Conservation (phyloP, 2,329 filamentous ascomycete genomes). For the Arthroderma sp. region DNA sequence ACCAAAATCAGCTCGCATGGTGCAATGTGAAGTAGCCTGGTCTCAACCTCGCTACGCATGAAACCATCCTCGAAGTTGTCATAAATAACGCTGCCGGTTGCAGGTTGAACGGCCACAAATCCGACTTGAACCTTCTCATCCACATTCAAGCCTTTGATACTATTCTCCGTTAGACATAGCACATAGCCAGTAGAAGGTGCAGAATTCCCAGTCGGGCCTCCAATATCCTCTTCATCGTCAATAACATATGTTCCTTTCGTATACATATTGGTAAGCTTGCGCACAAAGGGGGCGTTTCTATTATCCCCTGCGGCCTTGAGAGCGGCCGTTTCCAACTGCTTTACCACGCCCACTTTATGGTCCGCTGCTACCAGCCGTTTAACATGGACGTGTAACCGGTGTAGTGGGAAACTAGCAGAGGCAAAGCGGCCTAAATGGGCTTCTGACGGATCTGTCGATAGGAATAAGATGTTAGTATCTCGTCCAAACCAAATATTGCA, state of each 20-base stretch:
- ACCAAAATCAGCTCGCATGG: constrained; percentile 93
- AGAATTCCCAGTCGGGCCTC: constrained; percentile 41
- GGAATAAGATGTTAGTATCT: neutral
- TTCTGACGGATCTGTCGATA: constrained; percentile 58
- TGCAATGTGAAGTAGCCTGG: constrained; percentile 83
- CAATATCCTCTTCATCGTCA: constrained; percentile 76
- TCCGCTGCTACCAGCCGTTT: constrained; percentile 85
- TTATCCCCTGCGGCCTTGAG: constrained; percentile 93
- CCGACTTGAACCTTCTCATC: constrained; percentile 91
- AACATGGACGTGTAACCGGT: constrained; percentile 81
- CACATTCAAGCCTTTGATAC: constrained; percentile 64
- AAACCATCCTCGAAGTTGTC: constrained; percentile 95
- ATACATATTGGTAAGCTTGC: constrained; percentile 90
- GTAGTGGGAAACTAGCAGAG: constrained; percentile 88
- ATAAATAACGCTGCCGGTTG: constrained; percentile 90
- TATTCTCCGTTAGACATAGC: constrained; percentile 78
- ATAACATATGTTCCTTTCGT: constrained; percentile 89
- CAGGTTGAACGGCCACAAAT: constrained; percentile 84
- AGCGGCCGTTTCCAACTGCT: constrained; percentile 88
- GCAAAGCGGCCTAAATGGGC: constrained; percentile 86
- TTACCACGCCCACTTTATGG: constrained; percentile 88
- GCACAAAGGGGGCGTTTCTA: constrained; percentile 77
- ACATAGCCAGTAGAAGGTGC: constrained; percentile 66
- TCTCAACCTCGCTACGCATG: constrained; percentile 94
- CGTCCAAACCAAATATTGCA: constrained; percentile 4